phyloP scores from a whole-genome alignment of 306 rosid genomes.

The Dryas drummondii region DNA sequence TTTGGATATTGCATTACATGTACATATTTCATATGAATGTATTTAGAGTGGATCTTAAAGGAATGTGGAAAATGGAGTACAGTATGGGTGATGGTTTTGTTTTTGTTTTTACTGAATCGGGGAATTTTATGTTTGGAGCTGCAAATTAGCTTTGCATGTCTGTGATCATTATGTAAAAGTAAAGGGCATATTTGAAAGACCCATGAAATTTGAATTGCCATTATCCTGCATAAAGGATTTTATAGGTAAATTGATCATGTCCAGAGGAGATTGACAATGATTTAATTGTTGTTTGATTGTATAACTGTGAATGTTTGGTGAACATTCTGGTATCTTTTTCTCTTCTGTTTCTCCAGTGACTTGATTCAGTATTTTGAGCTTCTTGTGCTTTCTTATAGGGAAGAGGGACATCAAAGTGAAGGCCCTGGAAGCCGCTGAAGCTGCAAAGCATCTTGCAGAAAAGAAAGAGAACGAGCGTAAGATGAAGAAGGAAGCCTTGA shows the following conservation, averaged over 20 bases:
- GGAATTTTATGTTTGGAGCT: neutral
- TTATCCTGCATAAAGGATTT: neutral
- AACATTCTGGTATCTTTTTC: neutral
- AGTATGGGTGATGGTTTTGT: neutral
- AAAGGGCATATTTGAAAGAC: neutral
- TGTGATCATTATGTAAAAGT: neutral
- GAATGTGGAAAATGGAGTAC: neutral
- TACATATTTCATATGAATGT: neutral
- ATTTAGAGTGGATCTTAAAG: neutral
- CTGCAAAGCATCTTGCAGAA: conserved; percentile 74
- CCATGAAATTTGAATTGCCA: neutral
- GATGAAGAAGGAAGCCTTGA: conserved; percentile 77
- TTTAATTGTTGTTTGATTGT: neutral
- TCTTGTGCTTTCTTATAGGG: conserved; percentile 45
- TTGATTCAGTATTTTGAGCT: conserved; percentile 22
- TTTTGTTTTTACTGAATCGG: conserved; percentile 1
- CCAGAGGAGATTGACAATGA: neutral
- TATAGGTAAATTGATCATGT: neutral
- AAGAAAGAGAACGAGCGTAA: conserved; percentile 90
- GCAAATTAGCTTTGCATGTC: neutral
- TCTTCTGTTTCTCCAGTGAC: neutral
- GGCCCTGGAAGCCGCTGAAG: conserved; percentile 87
- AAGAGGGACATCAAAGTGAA: conserved; percentile 87
- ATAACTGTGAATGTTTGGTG: neutral
- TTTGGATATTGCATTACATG: neutral